Evolutionary conservation across 148 eudicot species (phyloP).

Genomic region (Rhododendron simsii): DNA sequence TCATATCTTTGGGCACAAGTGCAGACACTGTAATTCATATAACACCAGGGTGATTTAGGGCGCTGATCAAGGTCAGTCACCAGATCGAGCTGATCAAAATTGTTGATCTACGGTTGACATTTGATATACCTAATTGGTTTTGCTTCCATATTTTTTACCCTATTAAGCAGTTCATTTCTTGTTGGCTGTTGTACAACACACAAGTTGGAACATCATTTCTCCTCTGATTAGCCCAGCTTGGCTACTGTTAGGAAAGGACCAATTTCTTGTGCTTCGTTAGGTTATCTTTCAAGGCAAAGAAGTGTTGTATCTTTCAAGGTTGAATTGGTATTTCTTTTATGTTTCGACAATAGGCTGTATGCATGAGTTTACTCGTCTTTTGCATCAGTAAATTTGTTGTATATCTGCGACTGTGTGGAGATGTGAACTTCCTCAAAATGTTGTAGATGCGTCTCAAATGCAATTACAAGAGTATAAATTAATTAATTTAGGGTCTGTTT

Average conservation of each 20-base stretch:
- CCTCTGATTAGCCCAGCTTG: background rate
- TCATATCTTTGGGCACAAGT: constrained; percentile 86
- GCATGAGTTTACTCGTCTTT: background rate
- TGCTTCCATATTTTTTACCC: background rate
- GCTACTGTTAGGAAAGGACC: background rate
- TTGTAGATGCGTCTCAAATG: too few relatives aligned
- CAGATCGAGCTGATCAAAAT: constrained; percentile 10
- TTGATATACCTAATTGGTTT: background rate
- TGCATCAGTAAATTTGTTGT: background rate
- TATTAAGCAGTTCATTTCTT: background rate
- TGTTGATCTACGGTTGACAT: background rate
- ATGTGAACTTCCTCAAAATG: too few relatives aligned
- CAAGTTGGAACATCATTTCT: background rate
- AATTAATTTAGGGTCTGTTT: too few relatives aligned
- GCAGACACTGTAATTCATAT: constrained; percentile 69
- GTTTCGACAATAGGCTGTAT: background rate
- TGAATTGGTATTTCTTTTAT: background rate
- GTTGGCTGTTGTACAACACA: background rate
- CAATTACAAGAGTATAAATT: too few relatives aligned
- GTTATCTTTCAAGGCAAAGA: background rate
- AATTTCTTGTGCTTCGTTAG: background rate
- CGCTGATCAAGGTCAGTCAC: constrained; percentile 13
- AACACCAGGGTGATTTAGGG: constrained; percentile 59
- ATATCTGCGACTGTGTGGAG: too few relatives aligned
- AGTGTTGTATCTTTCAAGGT: background rate